Evolutionary conservation across 441 rosid genomes (phyloP).

Genomic region (Macaranga tanarius): DNA sequence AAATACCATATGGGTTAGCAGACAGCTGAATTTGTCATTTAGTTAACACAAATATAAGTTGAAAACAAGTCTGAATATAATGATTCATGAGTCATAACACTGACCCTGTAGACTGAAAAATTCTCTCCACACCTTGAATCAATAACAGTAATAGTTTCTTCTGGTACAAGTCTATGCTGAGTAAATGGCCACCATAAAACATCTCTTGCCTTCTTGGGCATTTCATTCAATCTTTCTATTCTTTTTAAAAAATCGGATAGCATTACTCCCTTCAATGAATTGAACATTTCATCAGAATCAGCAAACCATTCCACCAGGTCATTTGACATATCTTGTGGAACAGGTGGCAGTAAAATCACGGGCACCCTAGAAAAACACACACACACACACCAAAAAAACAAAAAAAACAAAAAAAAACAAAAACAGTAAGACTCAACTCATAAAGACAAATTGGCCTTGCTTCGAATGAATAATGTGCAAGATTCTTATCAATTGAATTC

Average conservation of each 20-base stretch:
- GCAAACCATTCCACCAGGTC: slow-evolving; percentile 83
- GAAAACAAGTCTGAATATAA: background rate
- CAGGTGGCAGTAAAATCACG: slow-evolving; percentile 73
- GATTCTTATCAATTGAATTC: background rate
- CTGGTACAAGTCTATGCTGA: slow-evolving; percentile 76
- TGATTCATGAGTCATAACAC: slow-evolving; percentile 3
- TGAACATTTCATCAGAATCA: slow-evolving; percentile 51
- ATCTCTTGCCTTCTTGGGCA: slow-evolving; percentile 71
- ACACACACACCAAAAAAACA: no score
- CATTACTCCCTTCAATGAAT: slow-evolving; percentile 58
- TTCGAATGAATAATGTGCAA: no score
- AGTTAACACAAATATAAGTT: background rate
- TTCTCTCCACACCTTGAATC: slow-evolving; percentile 93
- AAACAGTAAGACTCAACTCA: background rate
- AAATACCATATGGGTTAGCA: background rate
- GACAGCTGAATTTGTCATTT: background rate
- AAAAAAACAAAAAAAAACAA: slow-evolving; percentile 2
- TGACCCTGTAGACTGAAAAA: slow-evolving; percentile 81
- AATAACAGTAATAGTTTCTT: slow-evolving; percentile 68
- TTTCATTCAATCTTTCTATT: slow-evolving; percentile 51
- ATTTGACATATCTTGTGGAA: slow-evolving; percentile 75
- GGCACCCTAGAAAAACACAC: slow-evolving; percentile 61
- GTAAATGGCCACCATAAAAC: slow-evolving; percentile 98
- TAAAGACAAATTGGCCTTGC: background rate
- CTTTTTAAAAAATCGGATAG: slow-evolving; percentile 56